phyloP scores from a whole-genome alignment of 73 alveolate genomes.

The Paramecium sonneborni region DNA sequence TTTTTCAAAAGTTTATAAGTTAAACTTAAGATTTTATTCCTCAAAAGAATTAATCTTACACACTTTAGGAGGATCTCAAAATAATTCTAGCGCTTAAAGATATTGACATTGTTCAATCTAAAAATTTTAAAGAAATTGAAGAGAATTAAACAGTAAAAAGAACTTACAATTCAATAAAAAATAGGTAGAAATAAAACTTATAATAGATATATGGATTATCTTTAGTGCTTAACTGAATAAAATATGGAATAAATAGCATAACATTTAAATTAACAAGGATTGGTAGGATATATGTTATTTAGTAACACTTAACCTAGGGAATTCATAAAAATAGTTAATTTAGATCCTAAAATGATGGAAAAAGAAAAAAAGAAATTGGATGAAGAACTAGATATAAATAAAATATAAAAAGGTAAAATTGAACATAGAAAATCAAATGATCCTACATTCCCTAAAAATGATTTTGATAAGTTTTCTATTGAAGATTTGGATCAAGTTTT shows the following conservation, averaged over 20 bases:
- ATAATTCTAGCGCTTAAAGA: neutral
- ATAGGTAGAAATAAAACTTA: neutral
- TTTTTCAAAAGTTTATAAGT: neutral
- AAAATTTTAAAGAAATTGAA: conserved; percentile 17
- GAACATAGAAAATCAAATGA: neutral
- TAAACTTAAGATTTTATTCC: neutral
- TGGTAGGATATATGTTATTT: neutral
- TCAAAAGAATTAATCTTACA: neutral
- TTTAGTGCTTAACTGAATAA: neutral
- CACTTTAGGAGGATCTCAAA: neutral
- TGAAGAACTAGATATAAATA: neutral
- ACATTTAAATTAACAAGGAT: neutral
- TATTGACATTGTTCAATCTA: neutral
- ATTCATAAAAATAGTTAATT: neutral
- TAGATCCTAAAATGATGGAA: conserved; percentile 22
- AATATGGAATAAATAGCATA: neutral
- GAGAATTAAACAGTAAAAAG: neutral
- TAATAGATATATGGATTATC: neutral
- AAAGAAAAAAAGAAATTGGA: conserved; percentile 25
- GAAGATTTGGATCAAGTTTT: conserved; percentile 42
- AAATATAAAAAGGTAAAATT: neutral
- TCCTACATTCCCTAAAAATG: conserved; percentile 29
- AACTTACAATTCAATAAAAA: conserved; percentile 36
- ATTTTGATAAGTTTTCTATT: conserved; percentile 13
- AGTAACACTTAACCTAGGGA: neutral